Percentiles rank a stretch among this genome's conserved stretches.
phyloP scores from a whole-genome alignment of 2,329 filamentous ascomycete species.

The Cladosporium cucumerinum region DNA sequence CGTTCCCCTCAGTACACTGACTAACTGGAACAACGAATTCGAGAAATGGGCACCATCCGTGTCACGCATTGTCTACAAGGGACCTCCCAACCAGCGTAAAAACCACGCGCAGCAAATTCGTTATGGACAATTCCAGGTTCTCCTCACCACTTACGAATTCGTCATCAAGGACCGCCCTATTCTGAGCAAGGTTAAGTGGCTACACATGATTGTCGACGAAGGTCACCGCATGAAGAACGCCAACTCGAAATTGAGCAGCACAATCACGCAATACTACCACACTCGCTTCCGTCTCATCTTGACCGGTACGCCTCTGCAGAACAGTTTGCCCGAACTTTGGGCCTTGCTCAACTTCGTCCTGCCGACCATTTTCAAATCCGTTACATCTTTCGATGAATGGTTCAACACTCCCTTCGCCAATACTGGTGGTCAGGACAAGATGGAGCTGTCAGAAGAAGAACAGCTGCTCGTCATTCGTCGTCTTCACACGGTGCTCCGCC shows the following conservation, averaged over 20 bases:
- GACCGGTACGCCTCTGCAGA: constrained; percentile 94
- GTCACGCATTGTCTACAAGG: constrained; percentile 90
- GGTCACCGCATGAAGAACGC: constrained; percentile 99
- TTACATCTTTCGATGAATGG: constrained; percentile 98
- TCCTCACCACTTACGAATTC: constrained; percentile 97
- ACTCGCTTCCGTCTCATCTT: constrained; percentile 95
- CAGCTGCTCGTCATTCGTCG: constrained; percentile 96
- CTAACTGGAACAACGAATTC: constrained; percentile 98
- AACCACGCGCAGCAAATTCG: constrained; percentile 90
- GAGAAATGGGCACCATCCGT: constrained; percentile 97
- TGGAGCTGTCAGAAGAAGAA: constrained; percentile 99
- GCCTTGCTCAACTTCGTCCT: constrained; percentile 97
- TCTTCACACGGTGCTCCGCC: constrained; percentile 93
- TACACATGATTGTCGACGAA: constrained; percentile 99
- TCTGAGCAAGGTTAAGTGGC: constrained; percentile 98
- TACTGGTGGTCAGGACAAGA: constrained; percentile 95
- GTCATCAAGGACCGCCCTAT: constrained; percentile 98
- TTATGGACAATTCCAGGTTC: constrained; percentile 90
- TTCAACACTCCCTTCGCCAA: constrained; percentile 99
- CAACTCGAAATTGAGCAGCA: constrained; percentile 91
- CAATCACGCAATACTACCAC: constrained; percentile 90
- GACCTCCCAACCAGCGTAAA: constrained; percentile 82
- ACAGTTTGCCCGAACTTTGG: constrained; percentile 95
- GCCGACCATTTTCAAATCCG: constrained; percentile 98
- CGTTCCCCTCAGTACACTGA: constrained; percentile 91